Evolutionary conservation across 129 eudicot genomes (phyloP).

Genomic region (Heracleum sosnowskyi): DNA sequence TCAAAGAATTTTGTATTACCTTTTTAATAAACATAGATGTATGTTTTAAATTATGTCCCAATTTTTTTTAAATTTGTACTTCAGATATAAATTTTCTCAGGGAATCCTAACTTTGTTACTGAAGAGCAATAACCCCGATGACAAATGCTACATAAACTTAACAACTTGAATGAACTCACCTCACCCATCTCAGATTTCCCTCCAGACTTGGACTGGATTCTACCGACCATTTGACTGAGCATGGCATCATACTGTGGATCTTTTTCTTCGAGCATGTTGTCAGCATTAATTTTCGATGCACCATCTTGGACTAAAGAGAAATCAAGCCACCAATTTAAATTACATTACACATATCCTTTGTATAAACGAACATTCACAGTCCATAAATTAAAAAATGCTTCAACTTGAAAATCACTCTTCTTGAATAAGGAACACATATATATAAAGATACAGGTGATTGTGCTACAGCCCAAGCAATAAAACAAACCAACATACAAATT

Average conservation of each 20-base stretch:
- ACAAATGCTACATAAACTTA: constrained; percentile 3
- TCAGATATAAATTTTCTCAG: background rate
- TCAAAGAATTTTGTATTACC: background rate
- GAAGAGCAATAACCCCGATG: background rate
- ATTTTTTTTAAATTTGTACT: background rate
- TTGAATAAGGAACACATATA: background rate
- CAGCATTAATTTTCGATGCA: constrained; percentile 25
- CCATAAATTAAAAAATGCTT: background rate
- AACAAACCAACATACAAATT: background rate
- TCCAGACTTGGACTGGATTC: constrained; percentile 79
- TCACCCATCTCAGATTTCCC: constrained; percentile 96
- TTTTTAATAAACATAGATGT: background rate
- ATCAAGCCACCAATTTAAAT: constrained; percentile 9
- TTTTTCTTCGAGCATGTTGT: constrained; percentile 54
- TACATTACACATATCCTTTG: background rate
- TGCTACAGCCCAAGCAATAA: background rate
- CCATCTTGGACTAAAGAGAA: constrained; percentile 30
- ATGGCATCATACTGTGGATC: constrained; percentile 72
- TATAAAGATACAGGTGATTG: background rate
- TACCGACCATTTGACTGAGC: constrained; percentile 89
- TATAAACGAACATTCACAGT: background rate
- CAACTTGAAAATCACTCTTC: background rate
- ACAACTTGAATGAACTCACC: constrained; percentile 45
- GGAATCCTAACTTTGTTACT: background rate
- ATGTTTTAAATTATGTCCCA: background rate